These are phyloP conservation scores for Puccinia coronata DNA, from an alignment of 1,284 basidiomycete species.

Conservation along the genomic window DNA sequence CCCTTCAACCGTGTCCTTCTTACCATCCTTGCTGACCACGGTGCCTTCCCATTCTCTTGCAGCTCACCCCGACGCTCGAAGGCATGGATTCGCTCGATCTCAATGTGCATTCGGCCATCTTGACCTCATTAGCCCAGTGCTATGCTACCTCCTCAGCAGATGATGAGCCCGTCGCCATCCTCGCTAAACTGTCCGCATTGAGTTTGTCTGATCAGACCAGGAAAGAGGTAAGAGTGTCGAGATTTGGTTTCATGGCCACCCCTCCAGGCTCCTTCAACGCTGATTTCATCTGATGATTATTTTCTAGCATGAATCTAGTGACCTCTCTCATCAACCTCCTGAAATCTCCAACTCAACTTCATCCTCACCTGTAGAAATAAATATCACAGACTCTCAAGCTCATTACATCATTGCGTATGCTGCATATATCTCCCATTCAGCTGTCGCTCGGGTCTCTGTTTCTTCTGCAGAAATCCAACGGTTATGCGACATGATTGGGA, in stretches of 20 bases:
- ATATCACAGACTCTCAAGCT: constrained; percentile 35
- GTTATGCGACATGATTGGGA: constrained; percentile 24
- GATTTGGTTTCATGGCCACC: not conserved
- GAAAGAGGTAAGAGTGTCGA: not conserved
- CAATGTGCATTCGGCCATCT: constrained; percentile 47
- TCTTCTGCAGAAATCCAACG: constrained; percentile 16
- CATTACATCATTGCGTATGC: constrained; percentile 47
- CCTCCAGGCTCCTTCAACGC: not conserved
- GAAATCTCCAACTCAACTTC: not conserved
- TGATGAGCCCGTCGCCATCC: constrained; percentile 34
- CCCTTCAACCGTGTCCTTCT: no score
- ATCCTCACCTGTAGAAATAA: constrained; percentile 7
- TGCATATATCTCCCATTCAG: constrained; percentile 45
- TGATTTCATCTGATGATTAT: constrained; percentile 5
- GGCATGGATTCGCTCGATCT: constrained; percentile 48
- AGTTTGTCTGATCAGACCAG: not conserved
- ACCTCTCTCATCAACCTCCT: constrained; percentile 10
- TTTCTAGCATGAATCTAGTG: not conserved
- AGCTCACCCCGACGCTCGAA: no score
- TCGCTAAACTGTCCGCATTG: constrained; percentile 29
- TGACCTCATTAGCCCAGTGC: constrained; percentile 46
- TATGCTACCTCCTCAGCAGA: constrained; percentile 38
- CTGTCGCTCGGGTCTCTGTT: constrained; percentile 12
- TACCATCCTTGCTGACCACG: no score
- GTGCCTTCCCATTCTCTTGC: no score